Base-by-base conservation (phyloP, 305 asterid genomes). In the Striga hermonthica region DNA sequence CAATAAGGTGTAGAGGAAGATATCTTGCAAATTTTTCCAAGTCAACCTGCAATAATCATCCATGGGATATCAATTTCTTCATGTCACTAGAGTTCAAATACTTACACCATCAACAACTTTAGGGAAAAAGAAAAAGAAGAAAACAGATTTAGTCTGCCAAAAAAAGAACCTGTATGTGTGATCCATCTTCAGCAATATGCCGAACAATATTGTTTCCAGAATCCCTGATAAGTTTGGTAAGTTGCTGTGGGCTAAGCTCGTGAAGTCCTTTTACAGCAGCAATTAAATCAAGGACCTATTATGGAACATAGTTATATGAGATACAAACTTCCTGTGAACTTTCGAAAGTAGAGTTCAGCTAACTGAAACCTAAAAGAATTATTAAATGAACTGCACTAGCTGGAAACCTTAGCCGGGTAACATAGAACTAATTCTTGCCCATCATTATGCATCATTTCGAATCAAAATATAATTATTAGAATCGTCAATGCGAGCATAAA, bases 221-320 rank as follows among this genome's bases (percentile, higher is more conserved):
- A 62, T 91, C 99, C 78, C 81, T 78, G 74, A 94, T 80, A 66
- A 88, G 80, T 81, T 83, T 88, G 74, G 82, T 81, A 13, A 91
- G 90, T 85, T 86, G 97, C 57, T 84, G 91, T 9, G 97, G 81
- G 64, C 80, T 81, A 69, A 91, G 95, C 80, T 80, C 91, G 9
- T 91, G 97, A 61, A 94, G 84, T 72, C 86, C 89, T 80, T 81
- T 87, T 60, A 94, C 98, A 54, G 93, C 86, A 64, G 93, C 87
- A 76, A 87, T 76, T 68, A 94, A 75, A 81, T 94, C 97, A 59
- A 88, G 79, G 65, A 77, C 96, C 99, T 94, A 1, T 75, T 7
- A 52, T 22, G 12, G 75, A 69, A 64, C 60, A 74, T 56, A 69
- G 52, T 31, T 68, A 74, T 43, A 70, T 36, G 53, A 60, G 52